A percentile compares a stretch with the other conserved stretches of the same genome.
phyloP scores from a whole-genome alignment of 257 asterid genomes.

The Ballota nigra region DNA sequence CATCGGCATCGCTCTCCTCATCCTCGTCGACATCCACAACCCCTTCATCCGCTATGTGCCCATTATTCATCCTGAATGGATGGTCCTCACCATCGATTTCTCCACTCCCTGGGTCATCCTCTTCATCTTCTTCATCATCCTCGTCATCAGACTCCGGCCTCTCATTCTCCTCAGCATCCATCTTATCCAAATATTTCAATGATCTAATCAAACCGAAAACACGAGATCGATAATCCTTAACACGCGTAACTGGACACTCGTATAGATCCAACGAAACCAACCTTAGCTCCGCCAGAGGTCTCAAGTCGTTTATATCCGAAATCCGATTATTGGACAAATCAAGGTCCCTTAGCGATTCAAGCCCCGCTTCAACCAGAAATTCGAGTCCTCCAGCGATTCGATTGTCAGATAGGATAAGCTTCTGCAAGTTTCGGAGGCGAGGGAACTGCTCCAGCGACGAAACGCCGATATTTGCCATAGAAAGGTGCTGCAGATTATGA shows the following conservation, averaged over 20 bases:
- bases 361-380: constrained; percentile 70
- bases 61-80: constrained; percentile 44
- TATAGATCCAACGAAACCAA: constrained; percentile 91
- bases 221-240: constrained; percentile 79
- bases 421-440: constrained; percentile 63
- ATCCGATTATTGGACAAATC: constrained; percentile 94
- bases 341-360: constrained; percentile 72
- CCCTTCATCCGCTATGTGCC: constrained; percentile 57
- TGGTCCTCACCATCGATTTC: constrained; percentile 81
- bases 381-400: constrained; percentile 89
- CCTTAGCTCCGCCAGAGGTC: constrained; percentile 80
- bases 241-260: constrained; percentile 89
- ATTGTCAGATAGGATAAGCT: constrained; percentile 76
- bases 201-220: constrained; percentile 85
- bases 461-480: constrained; percentile 84
- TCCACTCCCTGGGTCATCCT: constrained; percentile 92
- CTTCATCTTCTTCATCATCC: constrained; percentile 66
- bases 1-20: constrained; percentile 81
- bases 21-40: constrained; percentile 93
- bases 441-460: constrained; percentile 90
- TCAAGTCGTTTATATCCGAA: constrained; percentile 66
- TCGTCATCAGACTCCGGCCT: constrained; percentile 94
- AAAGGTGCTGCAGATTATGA: constrained; percentile 71
- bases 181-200: constrained; percentile 84
- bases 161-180: constrained; percentile 92